phyloP scores from a whole-genome alignment of 345 rosid genomes.

The Eucalyptus erythrocorys region DNA sequence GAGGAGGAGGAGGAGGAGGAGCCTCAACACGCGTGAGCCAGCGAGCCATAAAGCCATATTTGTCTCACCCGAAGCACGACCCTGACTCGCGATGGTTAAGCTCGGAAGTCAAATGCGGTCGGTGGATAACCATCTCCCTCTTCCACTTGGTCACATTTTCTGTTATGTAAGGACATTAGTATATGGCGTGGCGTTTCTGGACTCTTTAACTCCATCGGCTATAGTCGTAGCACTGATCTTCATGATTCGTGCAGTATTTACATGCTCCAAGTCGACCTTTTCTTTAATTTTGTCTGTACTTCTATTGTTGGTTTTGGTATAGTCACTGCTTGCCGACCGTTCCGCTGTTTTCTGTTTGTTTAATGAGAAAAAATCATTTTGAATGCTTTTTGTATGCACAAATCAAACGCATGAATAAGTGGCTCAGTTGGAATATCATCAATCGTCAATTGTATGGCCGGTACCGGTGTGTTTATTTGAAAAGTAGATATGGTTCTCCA shows the following conservation, averaged over 20 bases:
- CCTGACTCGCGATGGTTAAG: background rate
- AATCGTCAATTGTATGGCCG: background rate
- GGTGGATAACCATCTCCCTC: background rate
- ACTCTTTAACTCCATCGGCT: background rate
- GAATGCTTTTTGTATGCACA: background rate
- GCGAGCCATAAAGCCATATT: too few species aligned
- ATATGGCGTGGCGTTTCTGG: background rate
- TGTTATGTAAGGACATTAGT: background rate
- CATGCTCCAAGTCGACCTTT: background rate
- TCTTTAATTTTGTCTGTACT: background rate
- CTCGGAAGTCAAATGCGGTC: background rate
- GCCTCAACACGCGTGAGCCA: background rate
- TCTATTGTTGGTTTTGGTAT: background rate
- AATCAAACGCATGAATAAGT: background rate
- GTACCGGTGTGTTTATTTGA: background rate
- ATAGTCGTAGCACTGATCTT: background rate
- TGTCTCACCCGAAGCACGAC: background rate
- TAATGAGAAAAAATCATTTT: background rate
- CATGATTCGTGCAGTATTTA: background rate
- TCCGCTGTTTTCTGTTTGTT: too few species aligned
- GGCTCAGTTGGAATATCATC: background rate
- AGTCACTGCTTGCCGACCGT: background rate
- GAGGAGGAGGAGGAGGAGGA: background rate
- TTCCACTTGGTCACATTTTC: background rate
- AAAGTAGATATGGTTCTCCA: background rate